These are phyloP conservation scores for Fonsecaea monophora DNA, from an alignment of 2,329 filamentous ascomycete species.

Conservation along the genomic window DNA sequence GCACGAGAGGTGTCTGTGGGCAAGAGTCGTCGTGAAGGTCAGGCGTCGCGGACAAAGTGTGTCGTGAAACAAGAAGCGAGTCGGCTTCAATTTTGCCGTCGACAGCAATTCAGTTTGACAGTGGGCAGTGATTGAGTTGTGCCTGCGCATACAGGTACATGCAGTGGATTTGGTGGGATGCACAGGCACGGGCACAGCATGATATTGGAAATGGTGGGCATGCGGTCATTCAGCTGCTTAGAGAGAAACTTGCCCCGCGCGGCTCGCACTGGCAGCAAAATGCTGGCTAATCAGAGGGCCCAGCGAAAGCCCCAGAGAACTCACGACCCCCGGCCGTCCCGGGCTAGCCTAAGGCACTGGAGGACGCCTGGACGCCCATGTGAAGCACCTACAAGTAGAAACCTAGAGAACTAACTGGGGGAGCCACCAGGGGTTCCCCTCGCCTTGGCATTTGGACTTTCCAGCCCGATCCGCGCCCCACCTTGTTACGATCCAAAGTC, in stretches of 20 bases:
- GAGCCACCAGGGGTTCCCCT: neutral
- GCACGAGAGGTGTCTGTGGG: neutral
- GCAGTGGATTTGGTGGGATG: constrained; percentile 10
- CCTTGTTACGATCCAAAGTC: neutral
- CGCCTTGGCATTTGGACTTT: constrained; percentile 7
- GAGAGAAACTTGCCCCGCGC: neutral
- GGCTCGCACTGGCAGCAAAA: neutral
- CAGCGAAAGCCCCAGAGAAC: neutral
- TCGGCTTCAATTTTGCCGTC: neutral
- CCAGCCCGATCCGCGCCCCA: constrained; percentile 1
- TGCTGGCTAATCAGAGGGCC: neutral
- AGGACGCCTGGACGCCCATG: neutral
- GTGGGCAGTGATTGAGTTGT: constrained; percentile 1
- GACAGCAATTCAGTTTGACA: neutral
- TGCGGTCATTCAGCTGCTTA: neutral
- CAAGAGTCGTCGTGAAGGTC: neutral
- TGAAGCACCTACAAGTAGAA: neutral
- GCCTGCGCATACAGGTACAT: neutral
- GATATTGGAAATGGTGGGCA: constrained; percentile 5
- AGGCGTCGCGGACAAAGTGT: neutral
- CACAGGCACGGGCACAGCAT: constrained; percentile 5
- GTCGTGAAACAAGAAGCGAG: neutral
- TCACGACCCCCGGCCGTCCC: neutral
- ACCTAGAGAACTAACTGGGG: neutral
- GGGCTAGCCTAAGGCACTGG: neutral